Evolutionary conservation across 768 basidiomycete genomes (phyloP).

Genomic region (Naganishia onofrii): DNA sequence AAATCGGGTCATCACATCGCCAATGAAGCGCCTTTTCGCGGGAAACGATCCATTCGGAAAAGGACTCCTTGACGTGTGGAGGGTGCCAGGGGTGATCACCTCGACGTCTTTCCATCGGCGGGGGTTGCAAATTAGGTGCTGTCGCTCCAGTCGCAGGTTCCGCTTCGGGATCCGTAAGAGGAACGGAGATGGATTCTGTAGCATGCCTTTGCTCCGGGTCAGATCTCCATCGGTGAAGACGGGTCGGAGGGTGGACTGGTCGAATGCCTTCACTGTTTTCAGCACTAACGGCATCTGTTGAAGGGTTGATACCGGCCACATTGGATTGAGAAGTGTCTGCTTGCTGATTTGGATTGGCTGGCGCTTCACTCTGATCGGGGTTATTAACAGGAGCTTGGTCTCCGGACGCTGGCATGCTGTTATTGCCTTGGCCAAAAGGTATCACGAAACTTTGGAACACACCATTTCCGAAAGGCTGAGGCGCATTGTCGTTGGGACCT

Average conservation of each 20-base stretch:
- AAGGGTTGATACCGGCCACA: neutral
- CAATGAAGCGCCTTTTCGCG: conserved; percentile 28
- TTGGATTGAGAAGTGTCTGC: neutral
- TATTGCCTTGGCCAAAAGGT: neutral
- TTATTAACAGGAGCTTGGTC: neutral
- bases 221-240: neutral
- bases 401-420: neutral
- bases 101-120: conserved; percentile 14
- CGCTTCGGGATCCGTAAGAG: neutral
- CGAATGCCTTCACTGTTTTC: neutral
- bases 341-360: neutral
- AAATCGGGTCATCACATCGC: conserved; percentile 30
- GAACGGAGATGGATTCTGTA: neutral
- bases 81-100: conserved; percentile 8
- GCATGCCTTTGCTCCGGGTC: neutral
- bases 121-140: neutral
- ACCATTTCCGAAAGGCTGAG: neutral
- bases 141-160: neutral
- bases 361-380: neutral
- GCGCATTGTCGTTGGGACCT: neutral
- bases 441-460: conserved; percentile 12
- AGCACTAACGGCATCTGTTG: neutral
- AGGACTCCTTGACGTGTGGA: conserved; percentile 18
- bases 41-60: conserved; percentile 22
- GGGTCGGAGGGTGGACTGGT: neutral